phyloP scores from a whole-genome alignment of 2,329 filamentous ascomycete genomes.

The Trichoderma breve region DNA sequence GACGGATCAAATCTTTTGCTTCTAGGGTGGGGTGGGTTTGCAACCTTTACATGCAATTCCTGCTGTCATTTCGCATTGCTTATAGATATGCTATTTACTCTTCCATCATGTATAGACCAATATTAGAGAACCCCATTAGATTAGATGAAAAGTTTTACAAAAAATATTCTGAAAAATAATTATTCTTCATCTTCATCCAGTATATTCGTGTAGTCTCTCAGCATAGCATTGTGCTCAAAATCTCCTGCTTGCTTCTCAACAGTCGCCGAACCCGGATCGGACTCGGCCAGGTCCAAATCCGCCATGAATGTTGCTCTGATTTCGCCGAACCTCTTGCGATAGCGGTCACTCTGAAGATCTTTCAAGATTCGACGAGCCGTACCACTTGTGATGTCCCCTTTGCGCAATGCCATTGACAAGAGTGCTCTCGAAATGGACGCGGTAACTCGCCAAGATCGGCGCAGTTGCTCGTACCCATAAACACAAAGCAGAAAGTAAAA shows the following conservation, averaged over 20 bases:
- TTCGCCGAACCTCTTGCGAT: conserved; percentile 21
- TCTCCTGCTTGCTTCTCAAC: conserved; percentile 32
- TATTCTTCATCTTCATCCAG: background rate
- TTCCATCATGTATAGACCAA: background rate
- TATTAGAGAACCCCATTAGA: background rate
- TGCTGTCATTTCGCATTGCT: background rate
- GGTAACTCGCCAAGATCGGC: conserved; percentile 37
- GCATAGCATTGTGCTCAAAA: conserved; percentile 32
- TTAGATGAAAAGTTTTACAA: background rate
- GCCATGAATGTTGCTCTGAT: conserved; percentile 36
- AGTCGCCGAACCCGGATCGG: conserved; percentile 32
- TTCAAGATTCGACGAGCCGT: conserved; percentile 31
- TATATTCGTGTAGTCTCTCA: conserved; percentile 29
- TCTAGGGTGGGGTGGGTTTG: conserved; percentile 32
- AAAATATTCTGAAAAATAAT: background rate
- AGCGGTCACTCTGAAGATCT: conserved; percentile 27
- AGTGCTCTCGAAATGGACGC: conserved; percentile 35
- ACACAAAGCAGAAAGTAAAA: conserved; percentile 40
- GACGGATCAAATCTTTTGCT: conserved; percentile 54
- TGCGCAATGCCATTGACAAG: conserved; percentile 37
- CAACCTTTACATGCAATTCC: background rate
- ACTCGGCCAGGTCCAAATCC: conserved; percentile 33
- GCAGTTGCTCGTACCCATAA: conserved; percentile 38
- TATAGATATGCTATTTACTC: background rate
- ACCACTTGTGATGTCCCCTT: conserved; percentile 31